A percentile compares a stretch with the other conserved stretches of the same genome.
phyloP scores from a whole-genome alignment of 2,329 filamentous ascomycete genomes.

The Cercospora sesami region DNA sequence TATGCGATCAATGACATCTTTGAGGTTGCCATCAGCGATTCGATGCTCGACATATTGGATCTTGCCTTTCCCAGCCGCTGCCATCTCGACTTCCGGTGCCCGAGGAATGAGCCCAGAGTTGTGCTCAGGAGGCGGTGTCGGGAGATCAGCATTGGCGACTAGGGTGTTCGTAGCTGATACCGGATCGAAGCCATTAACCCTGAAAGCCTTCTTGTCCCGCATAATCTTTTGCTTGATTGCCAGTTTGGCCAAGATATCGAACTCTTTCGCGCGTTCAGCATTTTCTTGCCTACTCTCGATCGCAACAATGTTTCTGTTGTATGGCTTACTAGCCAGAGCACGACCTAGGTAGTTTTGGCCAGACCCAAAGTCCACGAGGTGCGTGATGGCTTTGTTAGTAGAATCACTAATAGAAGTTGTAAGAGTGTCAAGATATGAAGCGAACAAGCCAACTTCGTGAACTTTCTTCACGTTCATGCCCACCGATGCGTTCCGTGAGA shows the following conservation, averaged over 20 bases:
- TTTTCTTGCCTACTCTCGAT: conserved; percentile 87
- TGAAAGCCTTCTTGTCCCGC: conserved; percentile 80
- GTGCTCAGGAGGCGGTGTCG: conserved; percentile 29
- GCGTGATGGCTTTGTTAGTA: conserved; percentile 61
- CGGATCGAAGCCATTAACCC: conserved; percentile 42
- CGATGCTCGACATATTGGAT: conserved; percentile 77
- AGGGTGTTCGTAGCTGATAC: conserved; percentile 11
- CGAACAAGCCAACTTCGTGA: conserved; percentile 89
- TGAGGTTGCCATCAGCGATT: conserved; percentile 71
- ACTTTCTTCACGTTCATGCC: conserved; percentile 97
- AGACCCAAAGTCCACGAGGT: conserved; percentile 93
- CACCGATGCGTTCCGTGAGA: conserved; percentile 72
- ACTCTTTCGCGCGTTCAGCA: conserved; percentile 77
- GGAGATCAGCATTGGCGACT: conserved; percentile 22
- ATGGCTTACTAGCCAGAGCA: conserved; percentile 79
- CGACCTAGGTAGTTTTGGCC: conserved; percentile 95
- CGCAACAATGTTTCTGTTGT: conserved; percentile 82
- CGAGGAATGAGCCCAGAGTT: conserved; percentile 7
- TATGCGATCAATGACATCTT: conserved; percentile 61
- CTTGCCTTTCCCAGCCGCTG: conserved; percentile 55
- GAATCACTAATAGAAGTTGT: conserved; percentile 54
- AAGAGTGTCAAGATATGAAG: conserved; percentile 76
- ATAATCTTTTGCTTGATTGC: conserved; percentile 70
- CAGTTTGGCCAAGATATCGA: conserved; percentile 80
- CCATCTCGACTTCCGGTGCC: conserved; percentile 26